Evolutionary conservation across 371 early-diverging fungal species (phyloP), one percentile per base, ranked within the genome.

Genomic region (Syncephalastrum contaminatum): DNA sequence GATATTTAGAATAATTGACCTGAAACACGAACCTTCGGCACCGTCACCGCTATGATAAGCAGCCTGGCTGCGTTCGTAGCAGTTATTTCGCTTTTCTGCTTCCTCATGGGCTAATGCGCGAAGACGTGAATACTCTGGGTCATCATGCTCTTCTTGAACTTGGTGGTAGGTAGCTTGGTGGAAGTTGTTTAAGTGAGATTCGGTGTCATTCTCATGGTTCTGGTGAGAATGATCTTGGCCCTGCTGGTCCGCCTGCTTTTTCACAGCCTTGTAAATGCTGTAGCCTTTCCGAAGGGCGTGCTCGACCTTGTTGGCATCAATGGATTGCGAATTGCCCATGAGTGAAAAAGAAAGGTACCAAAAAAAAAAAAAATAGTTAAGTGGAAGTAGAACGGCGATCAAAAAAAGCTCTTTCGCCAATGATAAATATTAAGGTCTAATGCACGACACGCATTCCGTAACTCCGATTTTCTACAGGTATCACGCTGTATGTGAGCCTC

Each of bases 291-390:
- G 52, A 0, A 64, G 54, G 15, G 58, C 63, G 39, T 43, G 54
- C 10, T 51, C 49, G 7, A 61, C 59, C 42, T 68, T 57, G 36
- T 30, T 30, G 36, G 36, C 36, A 6, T 68, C 67, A 24, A 70
- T 45, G 15, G 76, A 76, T 44, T 76, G 76, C 19, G 70, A 59
- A 55, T 71, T 71, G 43, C 75, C 75, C 75, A 75, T 75, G 8
- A 25, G 12, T 1, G 4, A 48, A 24, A 25, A 10, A 48, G 18
- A 14, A 25, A 48, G 25, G 36, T n/a, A 48, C 16, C 4, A 48
- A 15, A 48, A 48, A 48, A 36, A 24, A 18, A 48, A 25, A 48
- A 15, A 14, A 16, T 27, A 15, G 15, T 22, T 22, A 48, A 47
- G 10, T 47, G 19, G 19, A 18, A 48, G 46, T 15, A 22, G 16